These are phyloP conservation scores for Bipolaris gigantea DNA, from an alignment of 2,329 filamentous ascomycete species.

Conservation along the genomic window DNA sequence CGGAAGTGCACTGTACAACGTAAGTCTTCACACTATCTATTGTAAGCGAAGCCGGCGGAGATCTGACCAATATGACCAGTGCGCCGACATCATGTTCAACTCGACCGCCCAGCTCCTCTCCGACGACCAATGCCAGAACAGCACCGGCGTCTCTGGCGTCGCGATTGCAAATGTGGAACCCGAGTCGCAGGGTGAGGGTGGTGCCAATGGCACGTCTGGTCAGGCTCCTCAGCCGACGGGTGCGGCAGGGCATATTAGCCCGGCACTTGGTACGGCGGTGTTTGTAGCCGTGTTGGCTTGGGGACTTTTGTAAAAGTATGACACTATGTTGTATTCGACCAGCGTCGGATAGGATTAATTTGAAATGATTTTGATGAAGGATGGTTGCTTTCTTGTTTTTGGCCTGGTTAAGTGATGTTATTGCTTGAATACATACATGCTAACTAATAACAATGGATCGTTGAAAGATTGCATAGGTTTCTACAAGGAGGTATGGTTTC, in stretches of 20 bases:
- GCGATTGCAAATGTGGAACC: slow-evolving; percentile 27
- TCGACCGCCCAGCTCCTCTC: slow-evolving; percentile 42
- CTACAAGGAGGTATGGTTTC: no score
- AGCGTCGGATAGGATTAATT: no score
- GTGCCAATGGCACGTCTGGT: neutral
- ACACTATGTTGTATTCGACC: no score
- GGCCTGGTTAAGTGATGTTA: no score
- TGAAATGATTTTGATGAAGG: neutral
- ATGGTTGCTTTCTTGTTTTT: no score
- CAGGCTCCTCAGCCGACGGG: slow-evolving; percentile 6
- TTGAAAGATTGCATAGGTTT: no score
- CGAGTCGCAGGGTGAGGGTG: neutral
- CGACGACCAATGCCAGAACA: slow-evolving; percentile 45
- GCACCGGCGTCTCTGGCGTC: slow-evolving; percentile 45
- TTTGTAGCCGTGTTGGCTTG: slow-evolving; percentile 26
- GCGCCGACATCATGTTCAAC: slow-evolving; percentile 50
- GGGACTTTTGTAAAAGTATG: slow-evolving; percentile 10
- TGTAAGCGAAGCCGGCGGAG: no score
- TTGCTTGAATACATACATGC: no score
- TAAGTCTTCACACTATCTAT: slow-evolving; percentile 18
- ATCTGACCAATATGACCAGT: slow-evolving; percentile 30
- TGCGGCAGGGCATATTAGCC: slow-evolving; percentile 20
- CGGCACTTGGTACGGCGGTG: slow-evolving; percentile 20
- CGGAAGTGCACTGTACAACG: slow-evolving; percentile 51
- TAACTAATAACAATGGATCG: no score